Conservation (phyloP, 805 yeast genomes). For the Kazachstania martiniae region DNA sequence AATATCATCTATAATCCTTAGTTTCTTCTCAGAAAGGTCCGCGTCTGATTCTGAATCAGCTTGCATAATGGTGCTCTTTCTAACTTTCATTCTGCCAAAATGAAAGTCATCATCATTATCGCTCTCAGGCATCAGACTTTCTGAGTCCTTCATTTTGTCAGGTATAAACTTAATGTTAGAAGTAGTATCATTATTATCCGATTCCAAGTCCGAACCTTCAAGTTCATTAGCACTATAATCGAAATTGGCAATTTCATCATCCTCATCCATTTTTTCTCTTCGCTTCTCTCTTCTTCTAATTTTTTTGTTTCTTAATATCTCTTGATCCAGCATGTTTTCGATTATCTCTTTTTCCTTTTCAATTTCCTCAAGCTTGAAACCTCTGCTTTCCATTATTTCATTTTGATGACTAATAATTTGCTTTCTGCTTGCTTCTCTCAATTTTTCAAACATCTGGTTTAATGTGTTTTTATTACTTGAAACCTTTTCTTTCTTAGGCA, state of each 20-base stretch:
- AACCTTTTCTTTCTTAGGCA: conserved; percentile 18
- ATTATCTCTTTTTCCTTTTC: conserved; percentile 30
- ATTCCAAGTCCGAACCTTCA: no score
- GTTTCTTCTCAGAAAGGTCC: no score
- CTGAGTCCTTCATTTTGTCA: no score
- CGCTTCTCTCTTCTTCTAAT: conserved; percentile 35
- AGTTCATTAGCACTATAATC: conserved; percentile 7
- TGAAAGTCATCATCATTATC: conserved; percentile 24
- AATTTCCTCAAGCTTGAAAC: conserved; percentile 30
- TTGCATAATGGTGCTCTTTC: conserved; percentile 2
- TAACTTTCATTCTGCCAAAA: not conserved
- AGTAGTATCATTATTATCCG: conserved; percentile 6
- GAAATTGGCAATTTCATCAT: conserved; percentile 10
- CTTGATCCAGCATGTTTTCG: conserved; percentile 34
- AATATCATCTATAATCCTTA: no score
- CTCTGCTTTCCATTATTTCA: conserved; percentile 36
- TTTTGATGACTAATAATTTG: conserved; percentile 42
- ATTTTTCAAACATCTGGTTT: conserved; percentile 26
- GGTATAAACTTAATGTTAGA: no score
- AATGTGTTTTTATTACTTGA: conserved; percentile 11
- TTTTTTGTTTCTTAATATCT: conserved; percentile 37
- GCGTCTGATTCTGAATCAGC: conserved; percentile 7
- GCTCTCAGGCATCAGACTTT: no score
- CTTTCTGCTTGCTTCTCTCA: conserved; percentile 35
- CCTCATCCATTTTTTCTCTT: conserved; percentile 17